Conservation (phyloP, 306 rosid genomes). For the Pachyrhizus erosus region DNA sequence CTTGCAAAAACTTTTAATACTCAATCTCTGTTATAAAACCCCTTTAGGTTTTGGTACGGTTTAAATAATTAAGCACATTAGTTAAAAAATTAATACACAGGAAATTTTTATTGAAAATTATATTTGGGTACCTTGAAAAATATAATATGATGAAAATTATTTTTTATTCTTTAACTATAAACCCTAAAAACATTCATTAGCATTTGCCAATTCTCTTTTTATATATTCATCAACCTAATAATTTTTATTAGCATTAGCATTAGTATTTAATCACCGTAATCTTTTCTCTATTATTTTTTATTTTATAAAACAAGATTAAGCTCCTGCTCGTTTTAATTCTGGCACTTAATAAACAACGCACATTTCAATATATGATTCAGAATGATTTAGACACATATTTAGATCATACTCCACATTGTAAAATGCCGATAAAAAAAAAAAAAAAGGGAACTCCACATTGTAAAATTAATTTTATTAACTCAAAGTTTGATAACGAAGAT, state of each 20-base stretch:
- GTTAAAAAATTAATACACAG: not conserved
- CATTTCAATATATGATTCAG: no score
- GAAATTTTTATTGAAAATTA: not conserved
- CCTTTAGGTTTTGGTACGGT: not conserved
- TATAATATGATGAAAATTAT: not conserved
- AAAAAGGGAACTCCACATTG: no score
- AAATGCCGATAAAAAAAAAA: no score
- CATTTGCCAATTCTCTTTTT: not conserved
- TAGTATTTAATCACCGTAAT: not conserved
- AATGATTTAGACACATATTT: not conserved
- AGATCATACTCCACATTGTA: not conserved
- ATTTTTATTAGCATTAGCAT: no score
- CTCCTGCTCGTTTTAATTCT: not conserved
- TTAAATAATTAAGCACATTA: not conserved
- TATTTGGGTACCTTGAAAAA: not conserved
- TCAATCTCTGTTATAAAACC: not conserved
- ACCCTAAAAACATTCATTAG: not conserved
- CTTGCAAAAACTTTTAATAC: not conserved
- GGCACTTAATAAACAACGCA: not conserved
- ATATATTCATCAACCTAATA: not conserved
- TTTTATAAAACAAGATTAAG: constrained; percentile 2
- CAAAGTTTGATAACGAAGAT: constrained; percentile 39
- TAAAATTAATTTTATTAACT: not conserved
- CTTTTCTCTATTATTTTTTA: not conserved
- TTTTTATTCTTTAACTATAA: not conserved